These are phyloP conservation scores for Penicillium crustosum DNA, from an alignment of 2,329 filamentous ascomycete genomes.

Conservation along the genomic window DNA sequence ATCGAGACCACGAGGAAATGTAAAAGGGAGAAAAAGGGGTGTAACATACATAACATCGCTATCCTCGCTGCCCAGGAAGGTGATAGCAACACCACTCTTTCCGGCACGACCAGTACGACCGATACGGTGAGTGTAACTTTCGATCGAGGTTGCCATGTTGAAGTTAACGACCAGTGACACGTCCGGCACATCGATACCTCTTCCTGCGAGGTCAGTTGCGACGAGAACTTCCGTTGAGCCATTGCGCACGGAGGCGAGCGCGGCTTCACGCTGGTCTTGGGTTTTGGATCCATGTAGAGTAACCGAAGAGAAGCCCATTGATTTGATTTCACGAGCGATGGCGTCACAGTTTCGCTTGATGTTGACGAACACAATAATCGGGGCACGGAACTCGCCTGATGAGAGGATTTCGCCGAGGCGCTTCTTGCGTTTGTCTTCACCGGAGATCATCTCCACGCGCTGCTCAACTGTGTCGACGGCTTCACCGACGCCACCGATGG, in stretches of 20 bases:
- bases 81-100: conserved; percentile 94
- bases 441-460: conserved; percentile 83
- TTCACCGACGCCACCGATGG: conserved; percentile 90
- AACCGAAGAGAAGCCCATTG: conserved; percentile 85
- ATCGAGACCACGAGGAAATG: not conserved
- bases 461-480: conserved; percentile 98
- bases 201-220: conserved; percentile 89
- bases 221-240: conserved; percentile 85
- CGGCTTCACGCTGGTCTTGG: conserved; percentile 95
- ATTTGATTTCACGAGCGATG: conserved; percentile 88
- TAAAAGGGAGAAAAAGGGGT: conserved; percentile 3
- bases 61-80: conserved; percentile 90
- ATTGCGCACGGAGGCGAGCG: conserved; percentile 77
- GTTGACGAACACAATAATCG: conserved; percentile 99
- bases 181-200: conserved; percentile 96
- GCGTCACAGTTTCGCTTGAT: conserved; percentile 99
- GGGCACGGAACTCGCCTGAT: conserved; percentile 75
- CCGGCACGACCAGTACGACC: conserved; percentile 96
- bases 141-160: conserved; percentile 94
- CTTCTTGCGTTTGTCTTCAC: conserved; percentile 96
- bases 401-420: conserved; percentile 86
- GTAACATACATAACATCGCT: conserved; percentile 69
- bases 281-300: conserved; percentile 95
- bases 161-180: conserved; percentile 96
- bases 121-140: conserved; percentile 94